Evolutionary conservation across 805 yeast genomes (phyloP), one percentile per base, ranked within the genome.

Genomic region (Barnettozyma californica): DNA sequence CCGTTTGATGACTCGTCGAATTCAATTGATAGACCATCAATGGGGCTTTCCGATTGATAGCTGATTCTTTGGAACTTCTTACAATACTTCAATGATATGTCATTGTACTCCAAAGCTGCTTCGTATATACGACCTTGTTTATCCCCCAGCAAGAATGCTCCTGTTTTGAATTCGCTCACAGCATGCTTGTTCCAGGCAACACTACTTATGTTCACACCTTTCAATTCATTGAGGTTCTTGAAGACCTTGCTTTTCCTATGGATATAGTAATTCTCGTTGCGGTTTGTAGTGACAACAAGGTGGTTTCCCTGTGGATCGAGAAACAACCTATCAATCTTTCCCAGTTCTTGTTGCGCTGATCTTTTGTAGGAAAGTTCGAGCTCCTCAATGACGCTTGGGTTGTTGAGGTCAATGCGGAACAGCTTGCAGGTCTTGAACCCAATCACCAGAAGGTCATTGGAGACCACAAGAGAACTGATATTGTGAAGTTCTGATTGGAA

Each of bases 371-470:
- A 67, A 2, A 73, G 50, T 11, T 62, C 63, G n/a, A 71, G 59
- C 21, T 63, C 66, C 38, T 71, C 73, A 5, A 86, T 82, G 8
- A 70, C 70, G 33, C 83, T 79, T 1, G 94, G 94, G 44, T 73
- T 72, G 44, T 79, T 81, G 53, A 86, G 66, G 55, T 84, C 81
- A 29, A 87, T 84, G n/a, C 84, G 65, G 53, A 77, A 77, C n/a
- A 86, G 64, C 14, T 71, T 59, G 1, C 84, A 83, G 9, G 73
- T 65, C 43, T 68, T 68, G 48, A 81, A 68, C 0, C 83, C 78
- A 42, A 85, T 66, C 48, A 77, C 73, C 36, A 86, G 72, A 6
- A 76, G 65, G 56, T 85, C 84, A 50, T 73, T 70, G 20, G 73
- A 66, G 6, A 83, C 88, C 16, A 70, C 74, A 43, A 85, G 61